Base-by-base conservation (phyloP, 176 grass and related monocot genomes). In the Chrysopogon serrulatus region DNA sequence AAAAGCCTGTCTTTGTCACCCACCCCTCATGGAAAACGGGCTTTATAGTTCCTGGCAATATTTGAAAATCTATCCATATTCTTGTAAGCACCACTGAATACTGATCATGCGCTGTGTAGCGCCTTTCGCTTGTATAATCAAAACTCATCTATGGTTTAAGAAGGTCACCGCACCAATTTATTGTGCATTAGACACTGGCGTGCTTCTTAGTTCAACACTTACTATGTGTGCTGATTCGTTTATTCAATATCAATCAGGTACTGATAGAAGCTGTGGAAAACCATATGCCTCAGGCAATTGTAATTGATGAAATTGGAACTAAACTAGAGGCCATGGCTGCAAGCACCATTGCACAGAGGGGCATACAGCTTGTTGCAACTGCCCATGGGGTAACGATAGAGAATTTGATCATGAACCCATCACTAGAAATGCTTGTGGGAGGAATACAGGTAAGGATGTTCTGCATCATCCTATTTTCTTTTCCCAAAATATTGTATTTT, bases 261-360 rank as follows among this genome's bases (percentile, higher is more conserved):
- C 78, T 98, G 73, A 93, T 98, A 86, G 96, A 95, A 89, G 96
- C 96, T 65, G 96, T 98, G 26, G 95, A 98, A 81, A 95, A 98
- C 43, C 95, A 98, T 74, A 98, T 98, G 95, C 92, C 95, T 26
- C 92, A 95, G 74, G 92, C 92, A 71, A 98, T 98, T 30, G 90
- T 93, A 75, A 98, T 98, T 41, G 95, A 98, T 90, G 95, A 95
- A 89, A 98, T 93, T 84, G 95, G 95, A 86, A 98, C 92, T 18
- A 93, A 93, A 47, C 73, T 95, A 73, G 93, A 98, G 84, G 93
- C 92, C 78, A 65, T 95, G 83, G 92, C 96, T 75, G 96, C 96
- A 77, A 95, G 87, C 66, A 98, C 96, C 64, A 95, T 98, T 83
- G 96, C 96, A 74, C 96, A 98, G 71, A 83, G 93, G 13, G 93